Evolutionary conservation across 257 asterid genomes (phyloP).

Genomic region (Nicotiana benthamiana): DNA sequence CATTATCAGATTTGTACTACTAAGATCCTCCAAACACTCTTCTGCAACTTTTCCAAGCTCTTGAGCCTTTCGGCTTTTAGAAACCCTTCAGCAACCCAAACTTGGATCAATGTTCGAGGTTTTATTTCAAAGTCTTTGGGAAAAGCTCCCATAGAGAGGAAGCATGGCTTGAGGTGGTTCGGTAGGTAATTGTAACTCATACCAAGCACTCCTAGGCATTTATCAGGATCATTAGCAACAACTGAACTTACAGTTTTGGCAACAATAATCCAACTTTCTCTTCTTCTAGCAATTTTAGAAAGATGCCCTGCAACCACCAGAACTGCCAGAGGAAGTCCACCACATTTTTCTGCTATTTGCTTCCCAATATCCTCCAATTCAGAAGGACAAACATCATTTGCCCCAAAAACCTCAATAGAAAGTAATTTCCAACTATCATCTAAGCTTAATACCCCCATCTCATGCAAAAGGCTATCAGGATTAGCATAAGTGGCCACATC

Average conservation of each 20-base stretch:
- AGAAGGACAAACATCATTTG: conserved; percentile 14
- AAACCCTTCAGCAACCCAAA: conserved; percentile 26
- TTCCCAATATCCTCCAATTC: conserved; percentile 23
- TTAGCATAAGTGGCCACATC: conserved; percentile 20
- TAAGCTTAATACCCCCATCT: conserved; percentile 19
- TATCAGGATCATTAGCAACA: conserved; percentile 17
- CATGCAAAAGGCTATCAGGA: conserved; percentile 14
- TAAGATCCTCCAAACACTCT: conserved; percentile 9
- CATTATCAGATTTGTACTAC: conserved; percentile 2
- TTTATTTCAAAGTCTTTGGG: conserved; percentile 20
- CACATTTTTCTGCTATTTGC: conserved; percentile 26
- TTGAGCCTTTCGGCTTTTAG: background rate
- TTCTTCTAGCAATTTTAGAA: conserved; percentile 14
- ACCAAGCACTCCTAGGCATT: conserved; percentile 15
- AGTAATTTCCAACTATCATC: conserved; percentile 33
- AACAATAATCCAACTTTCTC: conserved; percentile 17
- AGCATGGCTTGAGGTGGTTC: conserved; percentile 25
- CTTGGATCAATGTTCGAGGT: conserved; percentile 19
- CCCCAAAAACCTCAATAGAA: conserved; percentile 17
- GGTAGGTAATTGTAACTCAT: conserved; percentile 29
- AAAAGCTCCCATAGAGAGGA: conserved; percentile 27
- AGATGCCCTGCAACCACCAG: conserved; percentile 33
- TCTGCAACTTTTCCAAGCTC: conserved; percentile 8
- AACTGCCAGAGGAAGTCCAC: conserved; percentile 35
- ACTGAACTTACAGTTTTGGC: conserved; percentile 16